phyloP scores from a whole-genome alignment of 306 rosid species.

The Begonia masoniana region DNA sequence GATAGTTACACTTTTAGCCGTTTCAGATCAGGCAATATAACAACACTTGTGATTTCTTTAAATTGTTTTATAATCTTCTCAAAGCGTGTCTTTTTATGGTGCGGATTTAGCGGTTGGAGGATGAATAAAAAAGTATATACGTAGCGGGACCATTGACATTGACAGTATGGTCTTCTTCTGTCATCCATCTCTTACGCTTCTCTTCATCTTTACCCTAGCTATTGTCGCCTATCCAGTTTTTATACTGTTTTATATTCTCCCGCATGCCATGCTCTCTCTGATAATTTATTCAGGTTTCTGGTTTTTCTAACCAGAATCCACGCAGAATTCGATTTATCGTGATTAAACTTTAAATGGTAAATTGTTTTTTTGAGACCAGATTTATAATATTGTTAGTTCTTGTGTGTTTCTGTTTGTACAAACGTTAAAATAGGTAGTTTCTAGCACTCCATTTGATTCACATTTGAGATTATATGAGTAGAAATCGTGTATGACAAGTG shows the following conservation, averaged over 20 bases:
- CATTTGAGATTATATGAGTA: no score
- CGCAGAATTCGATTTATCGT: no score
- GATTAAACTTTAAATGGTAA: no score
- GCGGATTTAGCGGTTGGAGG: constrained; percentile 21
- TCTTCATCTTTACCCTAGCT: background rate
- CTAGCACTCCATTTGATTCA: no score
- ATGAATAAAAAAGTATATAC: constrained; percentile 2
- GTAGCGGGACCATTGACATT: background rate
- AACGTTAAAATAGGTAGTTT: no score
- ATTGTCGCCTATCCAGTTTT: background rate
- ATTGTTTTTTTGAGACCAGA: no score
- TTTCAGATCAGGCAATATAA: no score
- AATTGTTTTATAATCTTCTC: background rate
- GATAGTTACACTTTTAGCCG: constrained; percentile 8
- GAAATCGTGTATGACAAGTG: no score
- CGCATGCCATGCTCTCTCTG: constrained; percentile 23
- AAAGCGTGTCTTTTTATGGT: constrained; percentile 45
- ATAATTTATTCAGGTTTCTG: constrained; percentile 15
- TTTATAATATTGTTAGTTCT: no score
- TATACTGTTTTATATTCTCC: constrained; percentile 4
- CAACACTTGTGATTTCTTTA: background rate
- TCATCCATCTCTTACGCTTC: background rate
- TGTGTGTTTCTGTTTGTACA: no score
- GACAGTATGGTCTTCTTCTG: constrained; percentile 39
- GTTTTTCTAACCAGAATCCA: constrained; percentile 9